These are phyloP conservation scores for Curvularia hawaiiensis DNA, from an alignment of 2,329 filamentous ascomycete genomes.

Conservation along the genomic window DNA sequence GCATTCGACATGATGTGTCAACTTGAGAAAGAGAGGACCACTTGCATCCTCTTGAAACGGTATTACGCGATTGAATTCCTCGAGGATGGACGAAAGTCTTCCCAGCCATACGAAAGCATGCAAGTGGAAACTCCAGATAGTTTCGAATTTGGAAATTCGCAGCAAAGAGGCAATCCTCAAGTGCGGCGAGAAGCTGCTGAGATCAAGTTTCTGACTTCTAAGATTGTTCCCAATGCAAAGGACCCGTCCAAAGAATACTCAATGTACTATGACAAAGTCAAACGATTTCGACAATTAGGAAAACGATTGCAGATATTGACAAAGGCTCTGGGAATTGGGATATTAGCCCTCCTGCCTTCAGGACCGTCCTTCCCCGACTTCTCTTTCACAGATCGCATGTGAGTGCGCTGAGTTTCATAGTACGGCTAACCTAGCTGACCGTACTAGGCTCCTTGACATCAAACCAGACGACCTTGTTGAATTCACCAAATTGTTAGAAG, in stretches of 20 bases:
- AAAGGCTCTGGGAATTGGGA: conserved; percentile 5
- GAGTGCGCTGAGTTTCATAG: background rate
- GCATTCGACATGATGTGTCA: conserved; percentile 7
- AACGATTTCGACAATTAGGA: background rate
- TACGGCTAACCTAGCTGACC: background rate
- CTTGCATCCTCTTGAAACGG: conserved; percentile 3
- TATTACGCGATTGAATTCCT: background rate
- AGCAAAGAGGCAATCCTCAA: background rate
- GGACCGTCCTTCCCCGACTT: conserved; percentile 8
- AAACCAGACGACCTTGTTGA: background rate
- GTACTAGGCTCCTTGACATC: background rate
- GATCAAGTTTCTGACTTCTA: background rate
- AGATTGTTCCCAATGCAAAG: background rate
- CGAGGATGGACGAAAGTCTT: background rate
- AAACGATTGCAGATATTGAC: conserved; percentile 7
- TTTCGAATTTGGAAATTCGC: background rate
- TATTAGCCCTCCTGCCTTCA: conserved; percentile 11
- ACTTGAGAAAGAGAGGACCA: background rate
- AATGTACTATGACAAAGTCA: background rate
- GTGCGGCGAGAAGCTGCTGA: background rate
- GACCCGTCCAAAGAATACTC: background rate
- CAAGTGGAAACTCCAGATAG: background rate
- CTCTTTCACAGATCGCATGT: conserved; percentile 11
- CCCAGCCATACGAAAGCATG: background rate
- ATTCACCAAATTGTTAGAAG: background rate